Evolutionary conservation across 805 yeast genomes (phyloP), one percentile per base, ranked within the genome.

Genomic region (Hanseniaspora clermontiae): DNA sequence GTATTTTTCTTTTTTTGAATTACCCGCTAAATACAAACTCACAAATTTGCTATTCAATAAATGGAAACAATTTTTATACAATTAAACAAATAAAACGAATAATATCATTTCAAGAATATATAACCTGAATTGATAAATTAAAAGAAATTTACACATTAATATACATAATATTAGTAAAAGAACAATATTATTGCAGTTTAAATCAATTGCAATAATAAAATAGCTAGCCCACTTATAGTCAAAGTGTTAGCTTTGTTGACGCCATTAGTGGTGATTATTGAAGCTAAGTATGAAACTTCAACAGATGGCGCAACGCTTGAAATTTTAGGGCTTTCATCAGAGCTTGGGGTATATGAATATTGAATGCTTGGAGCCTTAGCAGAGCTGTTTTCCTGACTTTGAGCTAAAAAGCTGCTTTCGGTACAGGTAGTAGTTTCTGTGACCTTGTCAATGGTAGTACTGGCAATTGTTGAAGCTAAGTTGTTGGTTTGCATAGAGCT

Each of bases 371-470:
- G 62, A 8, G 60, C 59, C 34, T 2, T 32, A 32, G 10, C 36
- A 32, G 36, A 32, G 39, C 51, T 54, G n/a, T 60, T 58, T 29
- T 46, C 32, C 8, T 27, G 24, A 29, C 61, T 60, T 42, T 58
- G 56, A 4, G 51, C 17, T 2, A 60, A 60, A 42, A 50, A 51
- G n/a, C 36, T 42, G 14, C 12, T 20, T 15, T 46, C 20, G 12
- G 29, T 29, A 12, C 43, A 36, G 5, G 19, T 9, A 24, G 15
- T 43, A 24, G 49, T 43, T 7, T 34, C 34, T 14, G 43, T 32
- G 19, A 31, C 17, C 11, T 32, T 47, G 42, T 10, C 29, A 20
- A 27, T 20, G 5, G 27, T 7, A 4, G 40, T 48, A 14, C 49
- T 51, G n/a, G 15, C 3, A 32, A 42, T 14, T 9, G 32, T 29